A percentile compares a stretch with the other conserved stretches of the same genome.
Evolutionary conservation across 345 rosid genomes (phyloP).

Genomic region (Arabidopsis suecica): DNA sequence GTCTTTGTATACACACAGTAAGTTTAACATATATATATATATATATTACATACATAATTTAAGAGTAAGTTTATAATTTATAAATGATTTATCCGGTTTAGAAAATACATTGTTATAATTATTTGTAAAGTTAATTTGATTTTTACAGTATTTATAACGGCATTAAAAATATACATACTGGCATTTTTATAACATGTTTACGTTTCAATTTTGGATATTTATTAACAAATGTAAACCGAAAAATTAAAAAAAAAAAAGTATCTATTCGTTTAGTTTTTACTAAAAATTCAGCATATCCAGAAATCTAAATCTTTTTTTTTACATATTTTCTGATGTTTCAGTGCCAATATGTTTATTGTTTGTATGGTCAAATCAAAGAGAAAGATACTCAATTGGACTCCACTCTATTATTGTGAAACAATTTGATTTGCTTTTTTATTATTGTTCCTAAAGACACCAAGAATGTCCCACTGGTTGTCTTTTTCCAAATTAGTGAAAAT

Average conservation of each 20-base stretch:
- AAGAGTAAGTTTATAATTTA: too few relatives aligned
- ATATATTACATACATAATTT: too few relatives aligned
- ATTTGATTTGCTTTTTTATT: conserved; percentile 36
- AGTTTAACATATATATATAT: too few relatives aligned
- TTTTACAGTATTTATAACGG: neutral
- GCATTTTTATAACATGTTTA: neutral
- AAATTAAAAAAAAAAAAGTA: too few relatives aligned
- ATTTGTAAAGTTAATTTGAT: too few relatives aligned
- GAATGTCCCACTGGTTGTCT: conserved; percentile 67
- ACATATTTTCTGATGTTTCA: neutral
- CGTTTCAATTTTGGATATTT: neutral
- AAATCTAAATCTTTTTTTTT: neutral
- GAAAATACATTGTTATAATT: too few relatives aligned
- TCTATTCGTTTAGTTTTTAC: neutral
- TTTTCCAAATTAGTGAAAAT: conserved; percentile 38
- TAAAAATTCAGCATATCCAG: neutral
- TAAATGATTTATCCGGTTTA: too few relatives aligned
- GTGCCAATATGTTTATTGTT: conserved; percentile 30
- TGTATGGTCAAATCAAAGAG: conserved; percentile 39
- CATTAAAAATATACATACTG: neutral
- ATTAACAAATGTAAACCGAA: too few relatives aligned
- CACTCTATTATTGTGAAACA: conserved; percentile 67
- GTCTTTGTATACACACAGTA: too few relatives aligned
- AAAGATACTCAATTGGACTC: conserved; percentile 49
- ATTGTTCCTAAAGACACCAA: conserved; percentile 48